A percentile compares a stretch with the other conserved stretches of the same genome.
Conservation (phyloP, 2,329 filamentous ascomycete species). For the Chaetomium olivaceum region DNA sequence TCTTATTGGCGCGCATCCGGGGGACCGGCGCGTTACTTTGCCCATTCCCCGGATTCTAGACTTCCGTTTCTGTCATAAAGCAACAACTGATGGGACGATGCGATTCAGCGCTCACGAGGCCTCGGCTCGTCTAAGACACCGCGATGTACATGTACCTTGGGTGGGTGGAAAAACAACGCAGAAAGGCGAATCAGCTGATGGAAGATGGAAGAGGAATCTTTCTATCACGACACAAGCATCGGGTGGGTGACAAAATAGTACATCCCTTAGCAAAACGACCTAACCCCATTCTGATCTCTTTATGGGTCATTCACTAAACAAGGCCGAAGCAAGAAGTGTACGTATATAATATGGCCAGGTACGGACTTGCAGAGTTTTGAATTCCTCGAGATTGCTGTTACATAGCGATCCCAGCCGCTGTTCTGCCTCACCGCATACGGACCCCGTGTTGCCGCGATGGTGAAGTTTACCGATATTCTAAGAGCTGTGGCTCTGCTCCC, state of each 20-base stretch:
- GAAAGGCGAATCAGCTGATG: neutral
- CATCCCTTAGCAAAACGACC: neutral
- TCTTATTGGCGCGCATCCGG: conserved; percentile 8
- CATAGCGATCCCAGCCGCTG: no score
- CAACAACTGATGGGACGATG: neutral
- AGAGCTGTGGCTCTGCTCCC: conserved; percentile 11
- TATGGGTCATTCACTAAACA: neutral
- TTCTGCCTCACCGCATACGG: no score
- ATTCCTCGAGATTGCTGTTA: neutral
- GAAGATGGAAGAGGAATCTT: neutral
- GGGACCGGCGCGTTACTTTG: neutral
- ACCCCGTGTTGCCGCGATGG: conserved; percentile 2
- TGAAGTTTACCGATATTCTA: neutral
- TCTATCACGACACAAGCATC: neutral
- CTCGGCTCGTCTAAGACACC: neutral
- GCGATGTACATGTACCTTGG: neutral
- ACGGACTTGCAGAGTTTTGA: neutral
- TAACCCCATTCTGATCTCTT: neutral
- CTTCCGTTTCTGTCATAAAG: neutral
- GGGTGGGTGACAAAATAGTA: neutral
- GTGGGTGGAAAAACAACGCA: conserved; percentile 3
- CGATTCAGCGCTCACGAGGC: neutral
- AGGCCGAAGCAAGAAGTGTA: neutral
- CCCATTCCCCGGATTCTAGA: neutral
- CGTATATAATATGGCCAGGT: neutral